Base-by-base conservation (phyloP, 352 stramenopile species). In the Phytophthora melonis region DNA sequence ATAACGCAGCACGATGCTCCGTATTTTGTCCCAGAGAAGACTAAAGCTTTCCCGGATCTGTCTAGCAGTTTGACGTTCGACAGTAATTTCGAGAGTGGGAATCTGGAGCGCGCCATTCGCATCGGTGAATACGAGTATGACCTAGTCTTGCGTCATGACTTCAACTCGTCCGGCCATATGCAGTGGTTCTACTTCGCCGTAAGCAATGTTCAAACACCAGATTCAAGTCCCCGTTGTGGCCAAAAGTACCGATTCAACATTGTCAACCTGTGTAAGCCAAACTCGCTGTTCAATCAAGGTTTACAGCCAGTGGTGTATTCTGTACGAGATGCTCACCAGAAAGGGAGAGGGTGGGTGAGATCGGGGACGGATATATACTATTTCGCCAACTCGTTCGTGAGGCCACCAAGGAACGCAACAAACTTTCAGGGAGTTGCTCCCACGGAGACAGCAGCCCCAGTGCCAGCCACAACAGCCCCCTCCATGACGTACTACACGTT, bases 101-200 rank as follows among this genome's bases (percentile, higher is more conserved):
- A 98, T 55, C 80, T 98, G 13, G 81, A 90, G n/a, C 75, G 79
- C 2, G 90, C 84, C 10, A 87, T 97, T 63, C 92, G 95, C 52
- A 84, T 95, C 10, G 95, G 90, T 2, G 72, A 89, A 23, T 83
- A 66, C 34, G 90, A 98, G 57, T 99, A 98, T 71, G 95, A 98
- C 43, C 79, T 99, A 10, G 80, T 98, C 10, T 60, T 98, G 14
- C 82, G 93, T 4, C 72, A 82, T 0, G 96, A 99, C 73, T 65
- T 97, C 27, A 90, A 98, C 72, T 97, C 90, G 13, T 75, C 58
- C 0, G 84, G 90, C 0, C 84, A 97, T 59, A 97, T 84, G 71
- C 92, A 98, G 77, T 99, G 96, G 96, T 99, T 98, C 62, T 98
- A 98, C 68, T 99, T 99, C 72, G 84, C 83, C 3, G 76, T 98